Conservation (phyloP, 148 eudicot genomes). For the Drosera capensis region DNA sequence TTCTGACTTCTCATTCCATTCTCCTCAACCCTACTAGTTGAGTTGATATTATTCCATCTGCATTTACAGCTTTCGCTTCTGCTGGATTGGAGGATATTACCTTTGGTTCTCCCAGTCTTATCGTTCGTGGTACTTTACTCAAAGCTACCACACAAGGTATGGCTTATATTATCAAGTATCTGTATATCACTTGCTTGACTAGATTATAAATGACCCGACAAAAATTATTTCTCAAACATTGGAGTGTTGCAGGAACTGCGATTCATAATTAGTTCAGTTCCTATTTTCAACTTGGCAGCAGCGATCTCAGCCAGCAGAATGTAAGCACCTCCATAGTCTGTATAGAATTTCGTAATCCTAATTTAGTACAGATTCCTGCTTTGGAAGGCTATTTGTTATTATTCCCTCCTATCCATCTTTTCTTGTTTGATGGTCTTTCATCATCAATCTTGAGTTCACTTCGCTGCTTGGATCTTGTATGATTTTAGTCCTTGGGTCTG, state of each 20-base stretch:
- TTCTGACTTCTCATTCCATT: not conserved
- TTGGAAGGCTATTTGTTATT: not conserved
- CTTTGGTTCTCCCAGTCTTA: constrained; percentile 56
- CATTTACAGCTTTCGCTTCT: constrained; percentile 57
- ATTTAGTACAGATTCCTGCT: not conserved
- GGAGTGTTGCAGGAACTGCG: constrained; percentile 71
- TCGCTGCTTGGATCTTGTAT: too few relatives aligned
- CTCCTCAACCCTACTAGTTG: too few relatives aligned
- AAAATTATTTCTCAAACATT: not conserved
- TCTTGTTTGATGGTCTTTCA: too few relatives aligned
- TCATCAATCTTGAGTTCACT: too few relatives aligned
- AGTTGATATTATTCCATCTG: not conserved
- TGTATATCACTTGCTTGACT: not conserved
- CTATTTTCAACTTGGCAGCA: constrained; percentile 73
- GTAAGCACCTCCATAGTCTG: constrained; percentile 24
- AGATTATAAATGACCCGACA: not conserved
- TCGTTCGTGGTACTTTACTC: constrained; percentile 70
- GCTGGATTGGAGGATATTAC: constrained; percentile 66
- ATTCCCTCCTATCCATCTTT: too few relatives aligned
- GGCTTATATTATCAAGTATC: not conserved
- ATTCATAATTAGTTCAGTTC: constrained; percentile 72
- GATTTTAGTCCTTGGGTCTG: too few relatives aligned
- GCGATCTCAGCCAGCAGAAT: constrained; percentile 87
- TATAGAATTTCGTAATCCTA: not conserved
- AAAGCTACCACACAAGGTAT: constrained; percentile 96